Conservation (phyloP, 352 stramenopile species). For the Globisporangium radiosum region DNA sequence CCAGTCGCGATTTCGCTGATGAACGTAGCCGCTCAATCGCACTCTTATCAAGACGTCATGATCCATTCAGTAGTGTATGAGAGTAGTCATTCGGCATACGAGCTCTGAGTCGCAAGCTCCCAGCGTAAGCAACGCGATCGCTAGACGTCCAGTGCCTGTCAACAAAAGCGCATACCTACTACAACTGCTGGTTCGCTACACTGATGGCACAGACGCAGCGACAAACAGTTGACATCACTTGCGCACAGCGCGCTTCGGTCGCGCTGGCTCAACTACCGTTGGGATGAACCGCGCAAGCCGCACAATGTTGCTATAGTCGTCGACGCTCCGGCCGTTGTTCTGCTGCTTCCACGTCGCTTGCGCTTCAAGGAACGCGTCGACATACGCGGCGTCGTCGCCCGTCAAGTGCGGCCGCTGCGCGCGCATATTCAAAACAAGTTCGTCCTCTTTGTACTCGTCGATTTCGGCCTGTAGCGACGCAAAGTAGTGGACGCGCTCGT, state of each 20-base stretch:
- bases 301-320: slow-evolving; percentile 3
- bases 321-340: slow-evolving; percentile 10
- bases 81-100: too few relatives aligned
- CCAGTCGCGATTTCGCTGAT: too few relatives aligned
- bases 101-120: too few relatives aligned
- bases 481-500: slow-evolving; percentile 4
- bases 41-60: too few relatives aligned
- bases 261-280: neutral
- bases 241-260: neutral
- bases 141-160: too few relatives aligned
- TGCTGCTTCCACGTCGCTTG: slow-evolving; percentile 4
- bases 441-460: slow-evolving; percentile 19
- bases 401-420: slow-evolving; percentile 3
- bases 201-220: too few relatives aligned
- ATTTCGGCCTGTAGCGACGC: slow-evolving; percentile 16
- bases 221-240: neutral
- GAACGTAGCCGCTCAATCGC: too few relatives aligned
- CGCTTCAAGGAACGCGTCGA: slow-evolving; percentile 9
- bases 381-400: slow-evolving; percentile 9
- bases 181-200: too few relatives aligned
- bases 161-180: too few relatives aligned
- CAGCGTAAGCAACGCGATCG: too few relatives aligned
- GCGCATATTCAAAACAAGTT: slow-evolving; percentile 10
- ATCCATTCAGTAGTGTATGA: too few relatives aligned
- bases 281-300: neutral